Conservation (phyloP, 805 yeast species). For the Metschnikowia santaceciliae region DNA sequence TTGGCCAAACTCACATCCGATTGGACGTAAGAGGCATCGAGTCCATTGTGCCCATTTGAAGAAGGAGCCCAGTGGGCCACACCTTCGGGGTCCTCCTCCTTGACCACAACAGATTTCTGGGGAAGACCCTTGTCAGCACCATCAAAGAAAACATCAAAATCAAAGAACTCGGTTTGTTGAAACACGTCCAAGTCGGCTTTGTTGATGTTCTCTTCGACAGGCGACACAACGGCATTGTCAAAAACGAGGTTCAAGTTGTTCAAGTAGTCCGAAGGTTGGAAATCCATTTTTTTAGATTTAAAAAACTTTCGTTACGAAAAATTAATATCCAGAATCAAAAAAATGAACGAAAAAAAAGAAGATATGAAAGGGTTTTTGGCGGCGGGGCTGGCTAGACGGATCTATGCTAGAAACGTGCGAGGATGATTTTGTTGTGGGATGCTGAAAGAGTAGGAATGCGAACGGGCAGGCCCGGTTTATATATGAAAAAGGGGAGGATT, state of each 20-base stretch:
- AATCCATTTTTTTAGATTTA: conserved; percentile 29
- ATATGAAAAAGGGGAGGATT: neutral
- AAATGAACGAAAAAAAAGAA: conserved; percentile 5
- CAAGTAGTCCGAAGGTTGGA: conserved; percentile 40
- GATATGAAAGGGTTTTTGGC: neutral
- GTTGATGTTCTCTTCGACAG: conserved; percentile 16
- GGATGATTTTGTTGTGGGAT: neutral
- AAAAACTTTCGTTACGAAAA: conserved; percentile 3
- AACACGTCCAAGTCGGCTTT: conserved; percentile 36
- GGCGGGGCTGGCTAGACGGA: neutral
- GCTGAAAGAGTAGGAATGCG: neutral
- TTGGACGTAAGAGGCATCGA: neutral
- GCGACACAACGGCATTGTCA: conserved; percentile 22
- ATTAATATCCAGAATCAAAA: conserved; percentile 5
- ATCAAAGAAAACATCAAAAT: conserved; percentile 33
- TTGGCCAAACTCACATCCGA: neutral
- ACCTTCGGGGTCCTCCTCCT: conserved; percentile 3
- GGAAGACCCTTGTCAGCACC: conserved; percentile 11
- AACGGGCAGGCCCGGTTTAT: neutral
- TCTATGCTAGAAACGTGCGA: neutral
- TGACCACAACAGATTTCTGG: conserved; percentile 4
- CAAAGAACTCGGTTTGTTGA: conserved; percentile 37
- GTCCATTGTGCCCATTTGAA: neutral
- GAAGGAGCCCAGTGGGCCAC: neutral
- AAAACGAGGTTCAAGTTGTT: conserved; percentile 38